A percentile compares a stretch with the other conserved stretches of the same genome.
Evolutionary conservation across 2,329 filamentous ascomycete species (phyloP).

Genomic region (Colletotrichum sp.): DNA sequence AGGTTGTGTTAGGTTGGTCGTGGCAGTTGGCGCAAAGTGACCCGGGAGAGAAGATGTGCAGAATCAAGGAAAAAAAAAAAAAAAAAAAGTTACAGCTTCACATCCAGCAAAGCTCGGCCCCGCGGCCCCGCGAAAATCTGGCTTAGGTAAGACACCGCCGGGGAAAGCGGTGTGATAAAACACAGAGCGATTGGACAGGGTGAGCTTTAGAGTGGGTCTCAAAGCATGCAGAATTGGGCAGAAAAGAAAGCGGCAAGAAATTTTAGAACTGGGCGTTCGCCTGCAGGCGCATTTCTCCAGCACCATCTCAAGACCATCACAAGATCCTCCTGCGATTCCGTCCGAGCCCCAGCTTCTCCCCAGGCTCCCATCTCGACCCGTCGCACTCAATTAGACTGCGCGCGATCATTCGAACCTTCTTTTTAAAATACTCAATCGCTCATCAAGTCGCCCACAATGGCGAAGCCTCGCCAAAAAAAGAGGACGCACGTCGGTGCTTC

Average conservation of each 20-base stretch:
- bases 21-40: background rate
- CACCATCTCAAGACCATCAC: background rate
- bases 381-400: background rate
- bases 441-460: constrained; percentile 60
- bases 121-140: constrained; percentile 11
- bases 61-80: background rate
- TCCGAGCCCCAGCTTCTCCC: background rate
- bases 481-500: constrained; percentile 79
- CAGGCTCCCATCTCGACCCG: background rate
- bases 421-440: constrained; percentile 6
- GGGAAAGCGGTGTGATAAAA: background rate
- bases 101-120: background rate
- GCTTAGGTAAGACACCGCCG: background rate
- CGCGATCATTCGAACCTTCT: constrained; percentile 1
- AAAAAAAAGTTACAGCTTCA: background rate
- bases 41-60: background rate
- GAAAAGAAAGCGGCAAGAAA: background rate
- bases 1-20: background rate
- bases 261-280: background rate
- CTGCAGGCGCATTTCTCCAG: background rate
- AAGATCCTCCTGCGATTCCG: background rate
- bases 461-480: constrained; percentile 83
- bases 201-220: background rate
- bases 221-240: background rate
- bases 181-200: background rate